Evolutionary conservation across 75 land plant genomes (phyloP).

Genomic region (Pinus albicaulis): DNA sequence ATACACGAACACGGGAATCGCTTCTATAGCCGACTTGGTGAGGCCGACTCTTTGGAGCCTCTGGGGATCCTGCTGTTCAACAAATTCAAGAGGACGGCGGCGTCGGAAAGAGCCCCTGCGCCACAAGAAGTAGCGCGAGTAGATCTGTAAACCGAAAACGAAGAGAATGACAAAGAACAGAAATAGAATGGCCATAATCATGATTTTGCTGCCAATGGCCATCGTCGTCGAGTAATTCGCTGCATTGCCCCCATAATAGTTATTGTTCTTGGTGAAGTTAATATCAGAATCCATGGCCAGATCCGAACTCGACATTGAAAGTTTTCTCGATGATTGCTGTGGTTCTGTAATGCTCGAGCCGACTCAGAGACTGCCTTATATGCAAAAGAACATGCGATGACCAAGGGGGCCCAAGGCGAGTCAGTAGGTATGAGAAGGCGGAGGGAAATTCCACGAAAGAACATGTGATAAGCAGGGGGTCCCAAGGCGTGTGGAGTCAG

Average conservation of each 20-base stretch:
- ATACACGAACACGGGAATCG: background rate
- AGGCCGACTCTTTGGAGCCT: background rate
- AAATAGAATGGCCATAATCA: slow-evolving; percentile 1
- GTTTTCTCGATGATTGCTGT: too few species aligned
- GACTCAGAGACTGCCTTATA: too few species aligned
- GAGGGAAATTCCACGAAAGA: too few species aligned
- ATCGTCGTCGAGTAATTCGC: background rate
- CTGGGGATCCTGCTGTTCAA: background rate
- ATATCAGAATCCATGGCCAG: background rate
- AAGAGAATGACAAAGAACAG: slow-evolving; percentile 12
- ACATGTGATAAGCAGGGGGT: too few species aligned
- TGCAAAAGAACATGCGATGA: too few species aligned
- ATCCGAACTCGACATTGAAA: too few species aligned
- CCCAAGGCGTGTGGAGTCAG: too few species aligned
- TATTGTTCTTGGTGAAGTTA: too few species aligned
- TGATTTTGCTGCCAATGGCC: slow-evolving; percentile 2
- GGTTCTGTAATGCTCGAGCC: too few species aligned
- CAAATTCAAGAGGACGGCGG: background rate
- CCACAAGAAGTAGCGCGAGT: slow-evolving; percentile 10
- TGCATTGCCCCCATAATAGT: background rate
- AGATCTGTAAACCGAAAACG: slow-evolving; percentile 4
- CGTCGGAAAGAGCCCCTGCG: background rate
- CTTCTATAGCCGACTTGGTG: background rate
- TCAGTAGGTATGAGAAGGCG: too few species aligned
- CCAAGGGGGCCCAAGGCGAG: too few species aligned